phyloP scores from a whole-genome alignment of 352 stramenopile genomes.

The Phytophthora nicotianae region DNA sequence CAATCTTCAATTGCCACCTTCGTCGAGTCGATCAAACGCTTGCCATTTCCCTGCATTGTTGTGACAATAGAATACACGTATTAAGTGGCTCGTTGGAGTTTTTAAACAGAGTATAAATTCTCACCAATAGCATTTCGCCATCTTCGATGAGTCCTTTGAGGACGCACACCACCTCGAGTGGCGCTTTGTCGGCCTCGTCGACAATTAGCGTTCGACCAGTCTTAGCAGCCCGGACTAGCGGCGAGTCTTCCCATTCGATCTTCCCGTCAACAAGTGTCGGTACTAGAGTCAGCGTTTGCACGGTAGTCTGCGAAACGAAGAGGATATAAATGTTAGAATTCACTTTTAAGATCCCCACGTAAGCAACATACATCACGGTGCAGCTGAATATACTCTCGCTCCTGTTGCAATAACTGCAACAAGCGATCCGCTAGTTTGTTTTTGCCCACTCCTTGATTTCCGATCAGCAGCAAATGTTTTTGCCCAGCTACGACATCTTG shows the following conservation, averaged over 20 bases:
- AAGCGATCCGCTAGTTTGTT: conserved; percentile 95
- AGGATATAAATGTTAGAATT: conserved; percentile 6
- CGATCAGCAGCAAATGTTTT: conserved; percentile 93
- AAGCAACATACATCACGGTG: conserved; percentile 90
- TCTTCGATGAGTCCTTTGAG: conserved; percentile 97
- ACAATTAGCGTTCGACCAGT: conserved; percentile 93
- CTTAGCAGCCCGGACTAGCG: conserved; percentile 93
- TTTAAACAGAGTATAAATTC: not conserved
- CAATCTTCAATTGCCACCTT: conserved; percentile 71
- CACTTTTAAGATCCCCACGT: not conserved
- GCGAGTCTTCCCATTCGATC: conserved; percentile 94
- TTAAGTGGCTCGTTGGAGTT: not conserved
- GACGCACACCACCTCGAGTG: conserved; percentile 94
- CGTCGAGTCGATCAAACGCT: conserved; percentile 73
- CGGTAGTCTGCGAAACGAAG: conserved; percentile 76
- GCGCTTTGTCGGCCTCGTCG: conserved; percentile 97
- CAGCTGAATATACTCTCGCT: conserved; percentile 97
- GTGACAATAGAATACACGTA: not conserved
- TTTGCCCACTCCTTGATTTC: conserved; percentile 96
- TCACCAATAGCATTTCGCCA: conserved; percentile 92
- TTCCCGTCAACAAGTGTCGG: conserved; percentile 89
- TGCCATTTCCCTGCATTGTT: conserved; percentile 78
- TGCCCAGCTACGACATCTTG: conserved; percentile 87
- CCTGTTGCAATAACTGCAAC: conserved; percentile 89
- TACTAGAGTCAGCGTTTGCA: conserved; percentile 92